Evolutionary conservation across 2,329 filamentous ascomycete species (phyloP).

Genomic region (Aspergillus jensenii): DNA sequence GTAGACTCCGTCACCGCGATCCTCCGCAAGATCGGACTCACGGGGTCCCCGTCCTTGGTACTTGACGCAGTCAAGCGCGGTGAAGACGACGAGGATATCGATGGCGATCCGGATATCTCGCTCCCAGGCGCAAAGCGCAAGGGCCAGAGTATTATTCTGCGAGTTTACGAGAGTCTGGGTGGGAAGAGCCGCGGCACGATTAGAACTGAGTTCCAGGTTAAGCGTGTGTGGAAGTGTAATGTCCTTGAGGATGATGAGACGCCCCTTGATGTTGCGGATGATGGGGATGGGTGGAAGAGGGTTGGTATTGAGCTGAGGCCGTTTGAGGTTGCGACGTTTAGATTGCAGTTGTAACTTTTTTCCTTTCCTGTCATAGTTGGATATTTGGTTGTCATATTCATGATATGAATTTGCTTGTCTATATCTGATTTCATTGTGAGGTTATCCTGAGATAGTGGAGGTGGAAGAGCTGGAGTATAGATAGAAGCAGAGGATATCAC

Average conservation of each 20-base stretch:
- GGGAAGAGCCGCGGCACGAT: constrained; percentile 74
- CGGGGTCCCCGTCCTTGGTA: constrained; percentile 66
- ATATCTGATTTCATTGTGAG: not conserved
- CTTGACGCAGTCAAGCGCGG: constrained; percentile 91
- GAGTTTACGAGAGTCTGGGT: constrained; percentile 86
- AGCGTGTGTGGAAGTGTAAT: constrained; percentile 79
- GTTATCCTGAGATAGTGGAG: not conserved
- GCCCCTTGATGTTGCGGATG: constrained; percentile 54
- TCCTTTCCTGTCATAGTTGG: not conserved
- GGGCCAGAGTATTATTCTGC: constrained; percentile 76
- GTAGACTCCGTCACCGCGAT: constrained; percentile 12
- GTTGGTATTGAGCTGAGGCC: constrained; percentile 68
- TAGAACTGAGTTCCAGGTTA: constrained; percentile 66
- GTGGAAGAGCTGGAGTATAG: not conserved
- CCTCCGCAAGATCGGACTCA: constrained; percentile 64
- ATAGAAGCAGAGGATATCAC: not conserved
- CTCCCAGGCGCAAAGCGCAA: constrained; percentile 58
- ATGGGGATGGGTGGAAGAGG: constrained; percentile 30
- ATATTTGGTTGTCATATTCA: not conserved
- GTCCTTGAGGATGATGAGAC: constrained; percentile 83
- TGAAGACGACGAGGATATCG: constrained; percentile 75
- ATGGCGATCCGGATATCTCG: constrained; percentile 45
- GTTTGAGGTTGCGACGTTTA: constrained; percentile 83
- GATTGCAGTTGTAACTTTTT: constrained; percentile 54
- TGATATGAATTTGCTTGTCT: not conserved